These are phyloP conservation scores for Dryadomyces sulphureus DNA, from an alignment of 2,329 filamentous ascomycete genomes.

Conservation along the genomic window DNA sequence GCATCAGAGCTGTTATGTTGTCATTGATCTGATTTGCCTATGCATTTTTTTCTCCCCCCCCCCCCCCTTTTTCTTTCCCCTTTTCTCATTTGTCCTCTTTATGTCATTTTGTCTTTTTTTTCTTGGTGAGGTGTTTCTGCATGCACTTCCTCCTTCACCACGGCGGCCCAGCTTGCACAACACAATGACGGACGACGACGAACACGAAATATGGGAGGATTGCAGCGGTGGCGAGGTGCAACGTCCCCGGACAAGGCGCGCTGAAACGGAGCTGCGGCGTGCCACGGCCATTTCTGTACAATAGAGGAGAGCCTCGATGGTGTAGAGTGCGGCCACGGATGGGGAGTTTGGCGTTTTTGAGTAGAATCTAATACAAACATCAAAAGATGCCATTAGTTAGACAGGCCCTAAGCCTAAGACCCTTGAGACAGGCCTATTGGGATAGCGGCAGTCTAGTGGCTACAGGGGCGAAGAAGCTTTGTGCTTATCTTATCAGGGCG, in stretches of 20 bases:
- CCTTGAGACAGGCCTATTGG: no score
- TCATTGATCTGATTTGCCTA: neutral
- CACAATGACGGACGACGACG: neutral
- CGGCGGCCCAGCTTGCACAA: neutral
- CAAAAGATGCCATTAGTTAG: neutral
- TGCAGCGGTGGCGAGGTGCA: neutral
- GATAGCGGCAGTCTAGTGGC: no score
- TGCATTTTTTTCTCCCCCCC: neutral
- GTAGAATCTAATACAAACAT: neutral
- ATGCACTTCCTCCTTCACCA: neutral
- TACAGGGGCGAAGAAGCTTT: no score
- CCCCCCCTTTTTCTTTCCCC: neutral
- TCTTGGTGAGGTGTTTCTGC: neutral
- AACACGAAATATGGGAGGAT: neutral
- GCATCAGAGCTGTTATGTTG: neutral
- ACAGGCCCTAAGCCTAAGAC: no score
- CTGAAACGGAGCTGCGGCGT: neutral
- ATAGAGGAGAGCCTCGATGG: conserved; percentile 9
- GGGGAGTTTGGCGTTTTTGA: conserved; percentile 7
- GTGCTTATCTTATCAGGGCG: neutral
- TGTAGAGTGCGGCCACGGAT: conserved; percentile 10
- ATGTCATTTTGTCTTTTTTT: neutral
- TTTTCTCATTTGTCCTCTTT: neutral
- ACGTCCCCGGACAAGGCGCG: no score
- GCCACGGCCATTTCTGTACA: conserved; percentile 10